phyloP scores from a whole-genome alignment of 768 basidiomycete genomes.

The Suillus subaureus region DNA sequence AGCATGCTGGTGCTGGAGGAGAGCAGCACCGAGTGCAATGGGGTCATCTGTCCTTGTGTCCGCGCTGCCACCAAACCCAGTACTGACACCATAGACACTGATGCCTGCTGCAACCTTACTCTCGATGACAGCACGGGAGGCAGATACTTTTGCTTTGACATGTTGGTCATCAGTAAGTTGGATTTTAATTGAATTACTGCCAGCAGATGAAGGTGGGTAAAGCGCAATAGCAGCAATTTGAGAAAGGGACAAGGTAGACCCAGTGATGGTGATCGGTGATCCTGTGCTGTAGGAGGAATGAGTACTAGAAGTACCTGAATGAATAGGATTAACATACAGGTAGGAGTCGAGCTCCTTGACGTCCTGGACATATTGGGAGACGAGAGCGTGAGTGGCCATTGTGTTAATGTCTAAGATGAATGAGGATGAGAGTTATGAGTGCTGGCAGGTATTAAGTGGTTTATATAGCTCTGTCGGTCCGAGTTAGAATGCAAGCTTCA shows the following conservation, averaged over 20 bases:
- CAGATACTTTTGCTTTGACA: slow-evolving; percentile 55
- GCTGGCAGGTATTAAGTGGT: background rate
- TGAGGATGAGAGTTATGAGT: background rate
- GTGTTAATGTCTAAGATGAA: background rate
- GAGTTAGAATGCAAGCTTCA: background rate
- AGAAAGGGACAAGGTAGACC: slow-evolving; percentile 70
- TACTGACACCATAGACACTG: slow-evolving; percentile 83
- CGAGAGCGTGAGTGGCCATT: slow-evolving; percentile 32
- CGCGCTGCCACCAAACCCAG: slow-evolving; percentile 87
- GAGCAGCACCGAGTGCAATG: slow-evolving; percentile 72
- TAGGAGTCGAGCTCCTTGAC: slow-evolving; percentile 64
- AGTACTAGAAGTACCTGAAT: background rate
- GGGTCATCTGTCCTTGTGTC: slow-evolving; percentile 82
- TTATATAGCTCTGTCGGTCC: background rate
- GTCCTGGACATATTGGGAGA: slow-evolving; percentile 60
- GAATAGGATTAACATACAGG: slow-evolving; percentile 44
- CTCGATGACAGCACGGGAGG: slow-evolving; percentile 63
- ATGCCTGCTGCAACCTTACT: slow-evolving; percentile 67
- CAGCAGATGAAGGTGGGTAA: slow-evolving; percentile 46
- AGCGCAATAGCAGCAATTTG: slow-evolving; percentile 79
- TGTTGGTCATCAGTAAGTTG: slow-evolving; percentile 22
- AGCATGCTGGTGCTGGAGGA: slow-evolving; percentile 82
- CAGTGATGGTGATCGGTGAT: slow-evolving; percentile 63
- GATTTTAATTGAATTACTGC: slow-evolving; percentile 18
- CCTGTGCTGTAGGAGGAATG: slow-evolving; percentile 49